Evolutionary conservation across 768 basidiomycete genomes (phyloP).

Genomic region (Psilocybe cubensis): DNA sequence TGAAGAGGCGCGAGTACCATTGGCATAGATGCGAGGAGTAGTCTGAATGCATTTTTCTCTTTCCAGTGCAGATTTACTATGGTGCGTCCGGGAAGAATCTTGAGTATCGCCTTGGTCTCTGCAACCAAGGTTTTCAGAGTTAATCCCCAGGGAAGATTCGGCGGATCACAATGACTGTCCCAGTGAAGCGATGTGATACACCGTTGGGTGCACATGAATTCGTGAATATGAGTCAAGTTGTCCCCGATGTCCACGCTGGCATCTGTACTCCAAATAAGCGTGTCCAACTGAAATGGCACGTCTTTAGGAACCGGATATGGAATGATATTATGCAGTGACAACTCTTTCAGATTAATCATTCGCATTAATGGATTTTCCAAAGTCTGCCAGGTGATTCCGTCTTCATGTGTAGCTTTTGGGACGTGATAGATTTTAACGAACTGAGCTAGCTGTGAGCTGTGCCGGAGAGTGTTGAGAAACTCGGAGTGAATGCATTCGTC

Average conservation of each 20-base stretch:
- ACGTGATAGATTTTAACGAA: too few species aligned
- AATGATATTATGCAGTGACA: too few species aligned
- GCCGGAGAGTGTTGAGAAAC: background rate
- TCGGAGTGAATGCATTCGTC: background rate
- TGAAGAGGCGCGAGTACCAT: background rate
- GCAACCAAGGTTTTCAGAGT: background rate
- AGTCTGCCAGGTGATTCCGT: too few species aligned
- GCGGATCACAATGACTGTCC: background rate
- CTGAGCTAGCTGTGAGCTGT: background rate
- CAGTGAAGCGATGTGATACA: background rate
- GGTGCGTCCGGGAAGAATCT: background rate
- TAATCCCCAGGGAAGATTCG: background rate
- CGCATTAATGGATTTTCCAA: too few species aligned
- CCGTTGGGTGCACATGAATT: background rate
- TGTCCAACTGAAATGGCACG: background rate
- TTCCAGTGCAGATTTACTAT: background rate
- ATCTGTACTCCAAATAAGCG: background rate
- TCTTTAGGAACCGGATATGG: background rate
- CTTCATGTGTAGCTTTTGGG: too few species aligned
- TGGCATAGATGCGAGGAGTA: background rate
- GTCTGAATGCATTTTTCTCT: background rate
- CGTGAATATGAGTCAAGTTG: background rate
- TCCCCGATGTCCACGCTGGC: too few species aligned
- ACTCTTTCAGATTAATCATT: too few species aligned
- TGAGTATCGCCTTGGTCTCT: background rate